Percentiles rank a stretch among this genome's conserved stretches.
Conservation (phyloP, 768 basidiomycete species). For the Trametes cinnabarina region DNA sequence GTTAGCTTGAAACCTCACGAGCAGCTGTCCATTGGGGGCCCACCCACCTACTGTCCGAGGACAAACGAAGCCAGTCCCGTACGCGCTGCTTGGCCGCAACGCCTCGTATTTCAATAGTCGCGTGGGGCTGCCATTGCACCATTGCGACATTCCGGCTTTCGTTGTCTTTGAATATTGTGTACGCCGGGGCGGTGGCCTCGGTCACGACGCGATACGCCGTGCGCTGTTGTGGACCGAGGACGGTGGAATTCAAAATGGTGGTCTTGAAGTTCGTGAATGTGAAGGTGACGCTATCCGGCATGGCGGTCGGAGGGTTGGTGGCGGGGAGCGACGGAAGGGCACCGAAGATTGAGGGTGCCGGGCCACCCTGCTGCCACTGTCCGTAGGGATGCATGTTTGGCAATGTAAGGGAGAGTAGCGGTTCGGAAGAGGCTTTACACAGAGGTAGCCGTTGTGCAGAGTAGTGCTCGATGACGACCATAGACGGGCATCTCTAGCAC, state of each 20-base stretch:
- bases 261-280: constrained; percentile 51
- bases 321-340: constrained; percentile 52
- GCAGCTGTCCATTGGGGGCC: too few species aligned
- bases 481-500: background rate
- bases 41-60: constrained; percentile 45
- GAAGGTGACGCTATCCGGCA: constrained; percentile 39
- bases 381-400: constrained; percentile 28
- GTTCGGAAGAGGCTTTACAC: background rate
- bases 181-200: constrained; percentile 47
- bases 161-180: constrained; percentile 51
- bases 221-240: constrained; percentile 50
- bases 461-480: background rate
- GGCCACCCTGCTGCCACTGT: constrained; percentile 23
- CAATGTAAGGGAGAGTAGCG: background rate
- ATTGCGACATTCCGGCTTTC: constrained; percentile 49
- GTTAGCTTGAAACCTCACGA: background rate
- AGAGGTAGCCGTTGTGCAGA: background rate
- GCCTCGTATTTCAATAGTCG: constrained; percentile 53
- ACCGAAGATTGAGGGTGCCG: constrained; percentile 56
- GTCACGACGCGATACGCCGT: constrained; percentile 50
- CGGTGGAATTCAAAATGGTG: constrained; percentile 52
- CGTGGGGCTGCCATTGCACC: constrained; percentile 53
- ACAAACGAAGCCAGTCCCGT: constrained; percentile 54
- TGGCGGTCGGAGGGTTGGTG: constrained; percentile 26
- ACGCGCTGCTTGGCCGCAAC: constrained; percentile 47